phyloP scores from a whole-genome alignment of 345 rosid species.

The Noccaea bulbosa region DNA sequence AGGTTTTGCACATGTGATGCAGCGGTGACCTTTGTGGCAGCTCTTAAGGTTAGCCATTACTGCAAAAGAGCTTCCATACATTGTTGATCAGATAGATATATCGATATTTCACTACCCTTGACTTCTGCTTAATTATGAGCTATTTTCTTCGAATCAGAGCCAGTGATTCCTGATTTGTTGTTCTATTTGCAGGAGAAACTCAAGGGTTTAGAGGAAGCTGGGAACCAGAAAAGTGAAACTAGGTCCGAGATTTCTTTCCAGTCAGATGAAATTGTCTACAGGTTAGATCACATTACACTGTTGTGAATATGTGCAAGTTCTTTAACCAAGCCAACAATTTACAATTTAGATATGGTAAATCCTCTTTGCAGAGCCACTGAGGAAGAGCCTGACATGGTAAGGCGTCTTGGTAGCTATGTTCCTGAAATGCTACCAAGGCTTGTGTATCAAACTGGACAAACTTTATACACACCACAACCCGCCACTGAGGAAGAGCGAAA shows the following conservation, averaged over 20 bases:
- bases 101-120: slow-evolving; percentile 8
- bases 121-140: slow-evolving; percentile 8
- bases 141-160: slow-evolving; percentile 18
- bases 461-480: slow-evolving; percentile 37
- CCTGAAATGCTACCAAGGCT: slow-evolving; percentile 42
- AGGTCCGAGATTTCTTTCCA: slow-evolving; percentile 55
- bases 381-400: slow-evolving; percentile 41
- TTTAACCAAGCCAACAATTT: slow-evolving; percentile 18
- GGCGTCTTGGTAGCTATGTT: slow-evolving; percentile 22
- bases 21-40: slow-evolving; percentile 56
- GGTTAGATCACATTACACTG: slow-evolving; percentile 48
- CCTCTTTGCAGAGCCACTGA: slow-evolving; percentile 50
- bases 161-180: slow-evolving; percentile 24
- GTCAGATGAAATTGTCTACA: slow-evolving; percentile 47
- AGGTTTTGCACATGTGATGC: slow-evolving; percentile 62
- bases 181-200: slow-evolving; percentile 54
- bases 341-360: slow-evolving; percentile 10
- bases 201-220: slow-evolving; percentile 43
- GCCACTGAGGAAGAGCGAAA: slow-evolving; percentile 41
- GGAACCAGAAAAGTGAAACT: slow-evolving; percentile 44
- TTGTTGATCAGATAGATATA: slow-evolving; percentile 15
- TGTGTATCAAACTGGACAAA: slow-evolving; percentile 51
- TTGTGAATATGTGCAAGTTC: not conserved
- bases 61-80: slow-evolving; percentile 8
- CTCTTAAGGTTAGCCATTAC: slow-evolving; percentile 57